A percentile compares a stretch with the other conserved stretches of the same genome.
Conservation (phyloP, 2,329 filamentous ascomycete species). For the Amesomyces nigricolor region DNA sequence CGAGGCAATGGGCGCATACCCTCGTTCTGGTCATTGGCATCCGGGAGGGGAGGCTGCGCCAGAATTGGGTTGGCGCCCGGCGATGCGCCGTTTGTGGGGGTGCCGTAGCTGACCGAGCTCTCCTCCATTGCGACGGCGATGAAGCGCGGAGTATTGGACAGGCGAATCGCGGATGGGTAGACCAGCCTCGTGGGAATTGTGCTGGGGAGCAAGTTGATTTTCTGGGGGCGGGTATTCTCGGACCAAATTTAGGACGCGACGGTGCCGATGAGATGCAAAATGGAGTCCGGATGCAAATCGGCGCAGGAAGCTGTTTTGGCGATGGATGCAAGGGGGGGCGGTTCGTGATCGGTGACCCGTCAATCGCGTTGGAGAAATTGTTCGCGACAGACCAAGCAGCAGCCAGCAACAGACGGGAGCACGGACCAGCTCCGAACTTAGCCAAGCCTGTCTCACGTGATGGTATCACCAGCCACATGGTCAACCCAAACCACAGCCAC, state of each 20-base stretch:
- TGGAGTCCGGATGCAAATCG: slow-evolving; percentile 14
- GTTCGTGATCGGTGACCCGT: slow-evolving; percentile 24
- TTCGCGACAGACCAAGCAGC: slow-evolving; percentile 30
- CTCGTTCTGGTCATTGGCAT: slow-evolving; percentile 38
- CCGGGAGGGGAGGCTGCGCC: slow-evolving; percentile 48
- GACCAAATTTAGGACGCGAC: neutral
- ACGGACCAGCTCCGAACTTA: slow-evolving; percentile 13
- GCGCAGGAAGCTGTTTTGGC: slow-evolving; percentile 18
- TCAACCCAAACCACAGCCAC: neutral
- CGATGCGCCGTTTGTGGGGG: slow-evolving; percentile 51
- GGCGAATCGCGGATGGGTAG: neutral
- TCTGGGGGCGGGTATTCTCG: neutral
- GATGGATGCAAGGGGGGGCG: slow-evolving; percentile 19
- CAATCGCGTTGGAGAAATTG: slow-evolving; percentile 32
- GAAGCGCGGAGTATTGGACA: slow-evolving; percentile 19
- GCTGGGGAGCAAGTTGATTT: neutral
- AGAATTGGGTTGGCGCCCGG: slow-evolving; percentile 52
- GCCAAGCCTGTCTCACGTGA: neutral
- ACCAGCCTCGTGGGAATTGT: neutral
- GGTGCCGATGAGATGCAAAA: neutral
- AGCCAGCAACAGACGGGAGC: neutral
- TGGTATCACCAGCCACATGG: neutral
- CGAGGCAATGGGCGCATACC: slow-evolving; percentile 35
- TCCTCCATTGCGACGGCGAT: slow-evolving; percentile 50
- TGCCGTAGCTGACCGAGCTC: slow-evolving; percentile 50